These are phyloP conservation scores for Conringia planisiliqua DNA, from an alignment of 345 rosid species.

Conservation along the genomic window DNA sequence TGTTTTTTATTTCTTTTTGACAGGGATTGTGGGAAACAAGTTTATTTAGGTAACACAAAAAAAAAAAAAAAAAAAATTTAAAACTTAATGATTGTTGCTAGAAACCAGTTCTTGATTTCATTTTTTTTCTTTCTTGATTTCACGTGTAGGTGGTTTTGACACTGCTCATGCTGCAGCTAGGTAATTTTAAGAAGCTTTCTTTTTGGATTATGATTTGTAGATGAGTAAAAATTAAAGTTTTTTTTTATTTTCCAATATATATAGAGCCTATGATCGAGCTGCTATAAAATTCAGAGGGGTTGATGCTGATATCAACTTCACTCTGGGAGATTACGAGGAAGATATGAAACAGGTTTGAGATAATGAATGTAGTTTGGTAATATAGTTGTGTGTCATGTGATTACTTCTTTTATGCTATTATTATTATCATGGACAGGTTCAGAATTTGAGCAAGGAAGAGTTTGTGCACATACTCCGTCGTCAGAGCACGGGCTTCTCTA, in stretches of 20 bases:
- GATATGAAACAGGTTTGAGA: constrained; percentile 70
- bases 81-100: not conserved
- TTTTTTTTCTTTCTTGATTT: constrained; percentile 11
- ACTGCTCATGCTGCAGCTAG: constrained; percentile 97
- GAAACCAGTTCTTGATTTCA: not conserved
- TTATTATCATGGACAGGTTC: constrained; percentile 45
- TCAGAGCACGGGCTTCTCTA: constrained; percentile 87
- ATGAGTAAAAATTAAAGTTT: not conserved
- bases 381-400: not conserved
- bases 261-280: constrained; percentile 94
- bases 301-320: constrained; percentile 91
- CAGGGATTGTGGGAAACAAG: constrained; percentile 99
- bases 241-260: not conserved
- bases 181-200: constrained; percentile 28
- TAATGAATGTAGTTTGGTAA: not conserved
- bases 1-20: not conserved
- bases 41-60: constrained; percentile 63
- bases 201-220: not conserved
- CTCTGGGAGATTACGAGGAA: constrained; percentile 72
- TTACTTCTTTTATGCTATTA: not conserved
- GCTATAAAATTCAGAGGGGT: constrained; percentile 93
- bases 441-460: constrained; percentile 74
- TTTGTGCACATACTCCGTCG: constrained; percentile 94
- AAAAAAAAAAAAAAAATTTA: not conserved
- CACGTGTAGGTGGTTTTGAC: constrained; percentile 79